Percentiles rank a stretch among this genome's conserved stretches.
These are phyloP conservation scores for Aspergillus ellipticus DNA, from an alignment of 495 filamentous ascomycete species.

Conservation along the genomic window DNA sequence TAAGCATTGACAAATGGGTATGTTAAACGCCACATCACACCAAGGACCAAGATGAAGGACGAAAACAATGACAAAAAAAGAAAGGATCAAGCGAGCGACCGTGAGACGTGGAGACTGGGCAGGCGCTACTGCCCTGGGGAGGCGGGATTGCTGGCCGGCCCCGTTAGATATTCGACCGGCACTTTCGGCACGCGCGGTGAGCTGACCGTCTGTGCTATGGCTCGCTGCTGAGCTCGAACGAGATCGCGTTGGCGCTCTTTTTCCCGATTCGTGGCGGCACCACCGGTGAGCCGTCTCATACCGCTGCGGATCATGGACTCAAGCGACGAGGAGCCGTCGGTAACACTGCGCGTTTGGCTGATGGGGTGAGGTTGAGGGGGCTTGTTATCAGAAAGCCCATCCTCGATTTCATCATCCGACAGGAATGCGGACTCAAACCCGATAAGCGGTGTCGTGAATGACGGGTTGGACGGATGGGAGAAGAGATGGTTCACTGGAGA, in stretches of 20 bases:
- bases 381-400: constrained; percentile 46
- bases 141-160: constrained; percentile 37
- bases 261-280: constrained; percentile 51
- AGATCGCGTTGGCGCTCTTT: constrained; percentile 59
- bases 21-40: constrained; percentile 10
- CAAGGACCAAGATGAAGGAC: not conserved
- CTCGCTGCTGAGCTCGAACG: constrained; percentile 49
- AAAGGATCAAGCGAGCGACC: not conserved
- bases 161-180: constrained; percentile 50
- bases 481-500: constrained; percentile 60
- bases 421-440: constrained; percentile 50
- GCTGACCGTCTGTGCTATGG: constrained; percentile 36
- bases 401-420: constrained; percentile 54
- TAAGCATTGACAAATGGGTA: constrained; percentile 14
- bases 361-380: constrained; percentile 49
- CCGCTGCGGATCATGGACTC: constrained; percentile 65
- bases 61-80: not conserved
- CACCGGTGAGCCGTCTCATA: constrained; percentile 65
- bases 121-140: constrained; percentile 29
- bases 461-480: constrained; percentile 30
- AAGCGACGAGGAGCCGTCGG: constrained; percentile 57
- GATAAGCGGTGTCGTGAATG: constrained; percentile 25
- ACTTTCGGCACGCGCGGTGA: constrained; percentile 64
- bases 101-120: not conserved
- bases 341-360: constrained; percentile 32